Evolutionary conservation across 345 rosid species (phyloP).

Genomic region (Pugionium dolabratum): DNA sequence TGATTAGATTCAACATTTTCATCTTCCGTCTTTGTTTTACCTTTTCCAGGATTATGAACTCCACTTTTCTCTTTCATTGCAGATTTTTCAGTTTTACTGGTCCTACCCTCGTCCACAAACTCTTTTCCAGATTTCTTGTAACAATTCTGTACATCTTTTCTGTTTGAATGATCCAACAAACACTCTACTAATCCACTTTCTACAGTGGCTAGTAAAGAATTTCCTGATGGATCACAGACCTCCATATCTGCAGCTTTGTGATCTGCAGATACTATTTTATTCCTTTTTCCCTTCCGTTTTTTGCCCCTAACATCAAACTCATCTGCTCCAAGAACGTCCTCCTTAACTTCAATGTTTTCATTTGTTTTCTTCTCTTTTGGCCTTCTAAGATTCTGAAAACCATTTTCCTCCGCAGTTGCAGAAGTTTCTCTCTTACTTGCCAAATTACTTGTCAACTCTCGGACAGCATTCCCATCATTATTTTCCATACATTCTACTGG

Average conservation of each 20-base stretch:
- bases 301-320: conserved; percentile 16
- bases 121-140: conserved; percentile 11
- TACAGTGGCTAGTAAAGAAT: conserved; percentile 2
- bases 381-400: conserved; percentile 16
- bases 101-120: conserved; percentile 2
- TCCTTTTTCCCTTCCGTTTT: conserved; percentile 21
- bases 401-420: neutral
- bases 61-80: conserved; percentile 3
- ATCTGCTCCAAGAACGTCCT: conserved; percentile 12
- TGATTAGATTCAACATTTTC: conserved; percentile 13
- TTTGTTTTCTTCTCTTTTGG: conserved; percentile 14
- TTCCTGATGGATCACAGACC: conserved; percentile 26
- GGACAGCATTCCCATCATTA: no score
- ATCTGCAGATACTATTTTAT: conserved; percentile 20
- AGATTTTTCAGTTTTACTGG: conserved; percentile 11
- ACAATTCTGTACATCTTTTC: conserved; percentile 7
- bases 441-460: no score
- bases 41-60: conserved; percentile 3
- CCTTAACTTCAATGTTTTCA: conserved; percentile 11
- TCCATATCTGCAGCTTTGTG: conserved; percentile 28
- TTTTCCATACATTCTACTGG: conserved; percentile 9
- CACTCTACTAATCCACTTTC: conserved; percentile 20
- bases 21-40: conserved; percentile 20
- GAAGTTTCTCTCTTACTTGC: no score
- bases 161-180: conserved; percentile 23